Evolutionary conservation across 441 rosid species (phyloP), one percentile per base, ranked within the genome.

Genomic region (Adansonia rubrostipa): DNA sequence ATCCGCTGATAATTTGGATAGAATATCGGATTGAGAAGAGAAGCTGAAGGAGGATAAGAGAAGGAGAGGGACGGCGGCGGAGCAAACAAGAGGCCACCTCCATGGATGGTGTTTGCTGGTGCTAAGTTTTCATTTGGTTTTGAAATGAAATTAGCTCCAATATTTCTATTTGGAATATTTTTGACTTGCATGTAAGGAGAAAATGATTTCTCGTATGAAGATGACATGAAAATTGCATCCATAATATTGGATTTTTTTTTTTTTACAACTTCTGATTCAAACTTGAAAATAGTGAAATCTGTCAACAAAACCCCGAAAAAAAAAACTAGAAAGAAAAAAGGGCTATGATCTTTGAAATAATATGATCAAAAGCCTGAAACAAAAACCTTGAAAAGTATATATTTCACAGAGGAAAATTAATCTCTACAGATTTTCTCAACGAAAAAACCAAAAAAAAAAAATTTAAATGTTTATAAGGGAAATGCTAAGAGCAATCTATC

Each of bases 201-300:
- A 45, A 86, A 79, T 6, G 92, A 75, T 76, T 80, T 88, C 9
- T 78, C 84, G 33, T 81, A n/a, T 51, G 87, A 61, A 64, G 80
- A 80, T 24, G 84, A 84, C 63, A 79, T 77, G 76, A 84, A 81
- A 64, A 85, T 80, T 40, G 89, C 88, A 76, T 90, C 92, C 98
- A 90, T 92, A 44, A 9, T 48, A 22, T 6, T 1, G 14, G 56
- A 1, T 40, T 42, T 58, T 0, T 9, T 11, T 13, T 60, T 6
- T 17, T 1, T 14, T 5, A 65, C 13, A 36, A 24, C 20, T 15
- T 42, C 9, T 9, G 45, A 33, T 14, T 20, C 8, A 79, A 76
- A 71, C 22, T 68, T 9, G 36, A 20, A 65, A 13, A 10, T 33
- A 54, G 4, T 50, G 60, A 20, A 13, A 3, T 56, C 9, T 76